Percentiles rank a stretch among this genome's conserved stretches.
phyloP scores from a whole-genome alignment of 2,329 filamentous ascomycete genomes.

The Aspergillus transmontanensis region DNA sequence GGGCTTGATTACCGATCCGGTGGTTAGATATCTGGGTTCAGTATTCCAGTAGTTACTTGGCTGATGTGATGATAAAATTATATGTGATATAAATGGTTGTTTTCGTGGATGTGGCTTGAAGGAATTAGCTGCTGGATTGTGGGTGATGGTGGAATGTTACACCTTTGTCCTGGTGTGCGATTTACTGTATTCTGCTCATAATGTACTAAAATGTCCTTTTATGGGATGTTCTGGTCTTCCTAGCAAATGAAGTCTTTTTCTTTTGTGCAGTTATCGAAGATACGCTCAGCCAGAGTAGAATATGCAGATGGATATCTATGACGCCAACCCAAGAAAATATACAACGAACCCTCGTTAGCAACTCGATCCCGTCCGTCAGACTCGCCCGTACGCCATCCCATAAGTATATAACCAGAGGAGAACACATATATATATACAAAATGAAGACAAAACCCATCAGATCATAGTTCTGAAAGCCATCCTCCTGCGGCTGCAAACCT shows the following conservation, averaged over 20 bases:
- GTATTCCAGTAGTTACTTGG: too few relatives aligned
- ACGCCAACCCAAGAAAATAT: background rate
- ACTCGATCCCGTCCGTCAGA: background rate
- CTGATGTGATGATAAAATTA: too few relatives aligned
- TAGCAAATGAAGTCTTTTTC: background rate
- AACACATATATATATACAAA: background rate
- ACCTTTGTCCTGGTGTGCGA: too few relatives aligned
- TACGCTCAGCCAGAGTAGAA: background rate
- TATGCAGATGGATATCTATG: background rate
- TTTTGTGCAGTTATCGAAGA: background rate
- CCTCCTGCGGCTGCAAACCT: slow-evolving; percentile 70
- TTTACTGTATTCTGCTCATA: too few relatives aligned
- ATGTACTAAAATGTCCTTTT: background rate
- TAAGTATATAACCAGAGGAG: background rate
- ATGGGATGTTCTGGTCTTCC: background rate
- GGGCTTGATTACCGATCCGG: too few relatives aligned
- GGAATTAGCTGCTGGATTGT: too few relatives aligned
- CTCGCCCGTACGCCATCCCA: background rate
- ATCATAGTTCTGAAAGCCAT: slow-evolving; percentile 32
- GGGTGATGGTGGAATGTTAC: too few relatives aligned
- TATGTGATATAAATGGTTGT: too few relatives aligned
- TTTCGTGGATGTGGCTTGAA: too few relatives aligned
- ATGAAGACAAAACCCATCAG: background rate
- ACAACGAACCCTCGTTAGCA: background rate
- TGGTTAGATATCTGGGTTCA: too few relatives aligned